Evolutionary conservation across 129 eudicot species (phyloP), one percentile per base, ranked within the genome.

Genomic region (Dittrichia graveolens): DNA sequence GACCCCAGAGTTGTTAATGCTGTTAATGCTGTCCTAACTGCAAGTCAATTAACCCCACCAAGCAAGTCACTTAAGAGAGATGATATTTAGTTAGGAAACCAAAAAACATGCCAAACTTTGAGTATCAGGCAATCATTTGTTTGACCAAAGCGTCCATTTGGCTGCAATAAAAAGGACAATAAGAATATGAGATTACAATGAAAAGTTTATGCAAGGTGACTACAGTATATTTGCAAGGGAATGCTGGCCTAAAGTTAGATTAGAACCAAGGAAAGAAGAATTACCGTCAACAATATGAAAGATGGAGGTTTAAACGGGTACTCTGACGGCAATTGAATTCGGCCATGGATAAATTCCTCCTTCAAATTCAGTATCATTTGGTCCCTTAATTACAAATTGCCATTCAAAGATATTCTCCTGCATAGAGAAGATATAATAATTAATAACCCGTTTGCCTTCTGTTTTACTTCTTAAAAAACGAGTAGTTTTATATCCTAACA

Each of bases 281-380:
- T 70, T 85, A 95, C 99, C 78, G 99, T 86, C 81, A 95, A 78
- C 80, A 95, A 72, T 96, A 88, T 84, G 76, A 95, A 95, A 3
- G 99, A 95, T 65, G 97, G 99, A 6, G 99, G 99, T 82, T 95
- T 95, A 47, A 95, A 95, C 5, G 99, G 99, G 61, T 90, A 95
- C 11, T 95, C 97, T 0, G 94, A 80, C 61, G 99, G 97, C 85
- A 94, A 75, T 52, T 90, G 97, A 81, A 94, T 90, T 69, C 99
- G 78, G 37, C 99, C 99, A 66, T 95, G 99, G 99, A 81, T 95
- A 95, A 16, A 95, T 86, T 57, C 99, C 97, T 60, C 97, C 99
- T 77, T 95, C 97, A 74, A 95, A 90, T 74, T 95, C 99, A 0
- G 99, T 80, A 18, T 95, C 97, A 52, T 76, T 48, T 13, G 99